Percentiles rank a stretch among this genome's conserved stretches.
Conservation (phyloP, 2,329 filamentous ascomycete species). For the Pseudopyricularia cyperi region DNA sequence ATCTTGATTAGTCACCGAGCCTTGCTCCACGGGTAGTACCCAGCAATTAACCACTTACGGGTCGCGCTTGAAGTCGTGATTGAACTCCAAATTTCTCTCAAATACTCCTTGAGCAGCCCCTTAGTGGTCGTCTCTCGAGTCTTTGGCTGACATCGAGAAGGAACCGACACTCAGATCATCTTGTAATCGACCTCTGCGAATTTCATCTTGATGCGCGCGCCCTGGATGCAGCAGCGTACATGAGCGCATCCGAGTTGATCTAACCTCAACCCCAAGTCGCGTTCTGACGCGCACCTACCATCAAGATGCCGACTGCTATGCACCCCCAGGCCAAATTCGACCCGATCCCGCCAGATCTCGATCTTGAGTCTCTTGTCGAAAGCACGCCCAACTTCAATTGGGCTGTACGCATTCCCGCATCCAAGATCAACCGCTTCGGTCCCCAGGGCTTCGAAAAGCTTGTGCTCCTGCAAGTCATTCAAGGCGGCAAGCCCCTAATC, state of each 20-base stretch:
- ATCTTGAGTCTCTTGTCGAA: slow-evolving; percentile 64
- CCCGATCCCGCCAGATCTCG: slow-evolving; percentile 75
- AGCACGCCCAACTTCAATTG: slow-evolving; percentile 74
- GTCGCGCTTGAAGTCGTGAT: no score
- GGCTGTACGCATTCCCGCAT: slow-evolving; percentile 65
- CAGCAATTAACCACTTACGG: no score
- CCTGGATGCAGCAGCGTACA: background rate
- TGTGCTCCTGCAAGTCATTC: slow-evolving; percentile 69
- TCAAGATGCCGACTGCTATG: slow-evolving; percentile 57
- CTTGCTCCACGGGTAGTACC: no score
- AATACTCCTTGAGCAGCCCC: no score
- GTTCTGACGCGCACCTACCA: background rate
- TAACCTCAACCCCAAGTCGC: background rate
- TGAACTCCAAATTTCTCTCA: no score
- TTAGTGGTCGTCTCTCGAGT: no score
- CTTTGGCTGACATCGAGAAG: no score
- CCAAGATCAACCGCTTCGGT: slow-evolving; percentile 66
- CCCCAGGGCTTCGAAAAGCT: slow-evolving; percentile 75
- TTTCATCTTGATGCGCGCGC: no score
- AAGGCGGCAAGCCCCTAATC: slow-evolving; percentile 75
- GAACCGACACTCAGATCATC: no score
- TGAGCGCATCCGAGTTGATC: background rate
- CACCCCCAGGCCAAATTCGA: slow-evolving; percentile 84
- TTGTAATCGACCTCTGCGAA: no score
- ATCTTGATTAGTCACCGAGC: no score